phyloP scores from a whole-genome alignment of 345 rosid genomes.

The Hibiscus tridactylites region DNA sequence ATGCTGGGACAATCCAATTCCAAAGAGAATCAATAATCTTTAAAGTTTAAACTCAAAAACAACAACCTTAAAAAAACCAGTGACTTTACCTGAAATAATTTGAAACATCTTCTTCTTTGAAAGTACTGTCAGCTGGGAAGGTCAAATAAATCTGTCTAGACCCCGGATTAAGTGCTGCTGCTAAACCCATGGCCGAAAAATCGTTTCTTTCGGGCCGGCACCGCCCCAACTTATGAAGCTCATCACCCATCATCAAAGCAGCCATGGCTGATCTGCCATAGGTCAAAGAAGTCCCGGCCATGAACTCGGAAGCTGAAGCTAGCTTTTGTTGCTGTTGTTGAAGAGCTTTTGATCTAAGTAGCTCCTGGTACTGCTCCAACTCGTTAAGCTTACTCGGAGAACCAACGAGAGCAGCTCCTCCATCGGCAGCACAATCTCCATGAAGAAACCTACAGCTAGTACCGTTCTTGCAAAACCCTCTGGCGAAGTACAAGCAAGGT shows the following conservation, averaged over 20 bases:
- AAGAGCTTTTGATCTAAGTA: conserved; percentile 37
- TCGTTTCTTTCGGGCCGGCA: conserved; percentile 52
- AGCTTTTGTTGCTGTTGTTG: conserved; percentile 33
- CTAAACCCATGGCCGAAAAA: conserved; percentile 40
- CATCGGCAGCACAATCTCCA: conserved; percentile 23
- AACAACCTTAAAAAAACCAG: not conserved
- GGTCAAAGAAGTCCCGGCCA: conserved; percentile 25
- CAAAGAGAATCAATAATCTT: not conserved
- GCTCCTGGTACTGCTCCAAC: conserved; percentile 44
- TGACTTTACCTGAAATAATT: conserved; percentile 54
- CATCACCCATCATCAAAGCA: conserved; percentile 57
- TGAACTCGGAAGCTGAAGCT: conserved; percentile 37
- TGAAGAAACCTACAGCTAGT: conserved; percentile 55
- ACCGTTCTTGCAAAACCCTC: conserved; percentile 69
- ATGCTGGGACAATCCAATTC: conserved; percentile 23
- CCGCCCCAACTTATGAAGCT: conserved; percentile 46
- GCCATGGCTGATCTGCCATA: conserved; percentile 31
- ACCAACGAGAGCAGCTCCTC: conserved; percentile 21
- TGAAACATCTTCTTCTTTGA: conserved; percentile 79
- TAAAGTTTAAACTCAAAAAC: not conserved
- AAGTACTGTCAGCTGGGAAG: conserved; percentile 77
- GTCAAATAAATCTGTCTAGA: conserved; percentile 79
- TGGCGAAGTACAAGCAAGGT: conserved; percentile 52
- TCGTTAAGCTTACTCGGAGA: conserved; percentile 39
- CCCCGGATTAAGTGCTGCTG: conserved; percentile 40